A percentile compares a stretch with the other conserved stretches of the same genome.
phyloP scores from a whole-genome alignment of 176 grass and related monocot species.

The Hyparrhenia diplandra region DNA sequence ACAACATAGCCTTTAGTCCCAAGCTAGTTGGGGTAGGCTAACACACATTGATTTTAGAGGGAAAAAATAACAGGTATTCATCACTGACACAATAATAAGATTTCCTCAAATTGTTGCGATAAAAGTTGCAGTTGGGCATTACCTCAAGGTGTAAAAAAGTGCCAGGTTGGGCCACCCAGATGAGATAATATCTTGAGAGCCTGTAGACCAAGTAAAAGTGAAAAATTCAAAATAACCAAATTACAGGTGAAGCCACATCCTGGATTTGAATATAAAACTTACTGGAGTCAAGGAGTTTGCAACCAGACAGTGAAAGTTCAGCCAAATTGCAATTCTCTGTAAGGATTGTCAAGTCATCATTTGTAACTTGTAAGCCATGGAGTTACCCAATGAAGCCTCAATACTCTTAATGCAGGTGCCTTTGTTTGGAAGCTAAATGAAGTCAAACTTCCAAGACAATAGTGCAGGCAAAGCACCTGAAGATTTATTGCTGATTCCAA shows the following conservation, averaged over 20 bases:
- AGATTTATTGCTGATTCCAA: conserved; percentile 57
- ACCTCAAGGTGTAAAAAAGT: conserved; percentile 70
- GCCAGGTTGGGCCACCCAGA: conserved; percentile 73
- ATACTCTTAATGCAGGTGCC: conserved; percentile 29
- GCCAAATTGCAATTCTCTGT: conserved; percentile 50
- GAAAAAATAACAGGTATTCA: background rate
- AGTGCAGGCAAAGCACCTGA: conserved; percentile 48
- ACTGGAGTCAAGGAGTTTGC: conserved; percentile 75
- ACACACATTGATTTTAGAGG: background rate
- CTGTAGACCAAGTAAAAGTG: conserved; percentile 21
- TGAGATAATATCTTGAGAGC: conserved; percentile 59
- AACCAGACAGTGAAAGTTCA: conserved; percentile 73
- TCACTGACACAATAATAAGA: background rate
- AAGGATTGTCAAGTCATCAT: conserved; percentile 58
- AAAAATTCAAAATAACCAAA: background rate
- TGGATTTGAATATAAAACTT: conserved; percentile 30
- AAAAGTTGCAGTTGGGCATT: background rate
- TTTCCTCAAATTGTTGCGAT: background rate
- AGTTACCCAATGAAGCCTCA: conserved; percentile 66
- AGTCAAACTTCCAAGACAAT: conserved; percentile 59
- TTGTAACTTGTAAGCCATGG: conserved; percentile 86
- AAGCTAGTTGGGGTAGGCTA: too few species aligned
- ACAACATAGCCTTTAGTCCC: too few species aligned
- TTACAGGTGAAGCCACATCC: background rate
- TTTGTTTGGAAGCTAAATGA: conserved; percentile 43